Conservation (phyloP, 352 stramenopile species). For the Globisporangium acanthophoron region DNA sequence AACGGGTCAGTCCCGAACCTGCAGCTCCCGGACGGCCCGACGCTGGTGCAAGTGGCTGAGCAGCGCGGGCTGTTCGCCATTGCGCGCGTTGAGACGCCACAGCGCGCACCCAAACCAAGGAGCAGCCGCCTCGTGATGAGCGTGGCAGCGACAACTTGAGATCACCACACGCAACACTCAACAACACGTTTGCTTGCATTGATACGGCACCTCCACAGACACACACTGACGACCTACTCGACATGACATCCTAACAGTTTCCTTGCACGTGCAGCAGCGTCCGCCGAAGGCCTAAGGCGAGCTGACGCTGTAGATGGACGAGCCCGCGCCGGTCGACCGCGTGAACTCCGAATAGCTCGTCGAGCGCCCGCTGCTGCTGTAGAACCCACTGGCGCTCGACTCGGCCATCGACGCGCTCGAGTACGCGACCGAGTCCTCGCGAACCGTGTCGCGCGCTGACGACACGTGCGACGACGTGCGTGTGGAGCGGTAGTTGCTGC, state of each 20-base stretch:
- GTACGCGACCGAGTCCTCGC: slow-evolving; percentile 3
- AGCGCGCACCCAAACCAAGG: slow-evolving; percentile 64
- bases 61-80: slow-evolving; percentile 80
- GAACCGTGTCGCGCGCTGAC: slow-evolving; percentile 4
- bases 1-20: slow-evolving; percentile 65
- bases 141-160: too few species aligned
- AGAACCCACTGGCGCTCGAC: slow-evolving; percentile 1
- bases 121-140: slow-evolving; percentile 74
- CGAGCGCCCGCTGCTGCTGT: slow-evolving; percentile 10
- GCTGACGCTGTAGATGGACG: slow-evolving; percentile 16
- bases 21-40: slow-evolving; percentile 69
- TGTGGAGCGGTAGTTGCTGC: slow-evolving; percentile 14
- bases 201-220: not conserved
- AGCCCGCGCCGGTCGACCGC: slow-evolving; percentile 10
- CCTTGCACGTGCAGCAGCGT: not conserved
- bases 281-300: slow-evolving; percentile 5
- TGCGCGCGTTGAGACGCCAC: slow-evolving; percentile 61
- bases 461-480: slow-evolving; percentile 7
- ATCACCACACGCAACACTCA: too few species aligned
- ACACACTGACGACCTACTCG: too few species aligned
- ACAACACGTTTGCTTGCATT: too few species aligned
- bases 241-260: slow-evolving; percentile 3
- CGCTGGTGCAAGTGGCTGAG: slow-evolving; percentile 76
- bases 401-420: slow-evolving; percentile 1
- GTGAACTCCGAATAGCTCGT: slow-evolving; percentile 9